Base-by-base conservation (phyloP, 768 basidiomycete genomes). In the Agrocybe pediades region DNA sequence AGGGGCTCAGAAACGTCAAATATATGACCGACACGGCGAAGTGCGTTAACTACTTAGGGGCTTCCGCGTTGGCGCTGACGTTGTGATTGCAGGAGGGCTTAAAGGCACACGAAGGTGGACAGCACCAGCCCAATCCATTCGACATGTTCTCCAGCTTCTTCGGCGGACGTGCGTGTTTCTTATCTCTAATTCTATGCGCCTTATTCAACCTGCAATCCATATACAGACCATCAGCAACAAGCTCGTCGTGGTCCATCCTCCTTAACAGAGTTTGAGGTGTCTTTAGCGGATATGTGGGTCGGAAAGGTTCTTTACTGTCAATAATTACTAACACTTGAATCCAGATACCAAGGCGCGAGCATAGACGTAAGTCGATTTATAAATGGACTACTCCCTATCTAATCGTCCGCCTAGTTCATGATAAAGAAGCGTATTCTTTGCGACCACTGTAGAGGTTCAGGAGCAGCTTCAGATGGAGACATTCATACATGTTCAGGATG, bases 101-200 rank as follows among this genome's bases (percentile, higher is more conserved):
- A 49, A 92, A 92, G 69, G 90, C 90, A 26, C 92, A 92, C 48
- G 93, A 95, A 73, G 87, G 87, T 43, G 93, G 92, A n/a, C 87
- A 90, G 57, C 78, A 83, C 44, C 78, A 87, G 49, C 81, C 83
- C 19, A 94, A 98, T 66, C 95, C 96, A 17, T 94, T 98, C 65
- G 97, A 98, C 69, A 81, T 97, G 61, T 99, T 99, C 73, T 83
- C 88, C 39, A 87, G 75, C 62, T 97, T 98, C 79, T 99, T 99
- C 60, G 92, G 92, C 48, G 88, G 87, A 57, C 82, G 88, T 88
- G 52, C 69, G 85, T 81, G 29, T 27, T n/a, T 50, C 39, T 42
- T 9, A 36, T 23, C 26, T 46, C 20, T 15, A 27, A 7, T 9
- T 20, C 21, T 6, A 24, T 40, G 29, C 15, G 36, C 17, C 44